Conservation (phyloP, 805 yeast species). For the Saccharomycopsis sp. region DNA sequence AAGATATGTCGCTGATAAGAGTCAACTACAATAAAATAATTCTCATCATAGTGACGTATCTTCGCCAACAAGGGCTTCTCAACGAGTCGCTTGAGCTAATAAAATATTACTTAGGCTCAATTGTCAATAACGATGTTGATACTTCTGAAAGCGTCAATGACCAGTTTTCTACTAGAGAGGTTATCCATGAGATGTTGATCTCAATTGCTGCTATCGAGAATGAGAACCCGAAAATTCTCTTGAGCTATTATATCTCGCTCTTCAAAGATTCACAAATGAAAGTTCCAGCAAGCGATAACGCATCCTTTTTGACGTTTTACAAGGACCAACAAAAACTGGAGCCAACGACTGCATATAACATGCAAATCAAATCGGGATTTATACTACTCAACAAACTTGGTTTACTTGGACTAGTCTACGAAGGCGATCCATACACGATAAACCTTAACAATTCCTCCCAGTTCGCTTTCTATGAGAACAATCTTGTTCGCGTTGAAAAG, state of each 20-base stretch:
- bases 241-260: background rate
- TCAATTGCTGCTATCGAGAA: background rate
- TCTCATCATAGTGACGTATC: conserved; percentile 8
- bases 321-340: background rate
- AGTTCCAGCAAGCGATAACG: background rate
- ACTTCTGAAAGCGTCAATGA: background rate
- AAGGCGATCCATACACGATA: background rate
- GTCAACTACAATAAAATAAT: conserved; percentile 12
- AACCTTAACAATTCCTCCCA: background rate
- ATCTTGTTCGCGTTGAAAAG: background rate
- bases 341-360: background rate
- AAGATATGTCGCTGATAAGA: background rate
- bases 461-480: background rate
- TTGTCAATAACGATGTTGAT: background rate
- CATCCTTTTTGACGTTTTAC: background rate
- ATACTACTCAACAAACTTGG: background rate
- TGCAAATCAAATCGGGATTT: background rate
- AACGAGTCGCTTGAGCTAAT: conserved; percentile 13
- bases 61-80: conserved; percentile 12
- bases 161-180: background rate
- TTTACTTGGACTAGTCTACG: background rate
- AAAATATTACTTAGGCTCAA: conserved; percentile 4
- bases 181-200: background rate
- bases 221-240: background rate
- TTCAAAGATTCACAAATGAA: background rate